Conservation (phyloP, 495 filamentous ascomycete species). For the Penicillium crystallinum region DNA sequence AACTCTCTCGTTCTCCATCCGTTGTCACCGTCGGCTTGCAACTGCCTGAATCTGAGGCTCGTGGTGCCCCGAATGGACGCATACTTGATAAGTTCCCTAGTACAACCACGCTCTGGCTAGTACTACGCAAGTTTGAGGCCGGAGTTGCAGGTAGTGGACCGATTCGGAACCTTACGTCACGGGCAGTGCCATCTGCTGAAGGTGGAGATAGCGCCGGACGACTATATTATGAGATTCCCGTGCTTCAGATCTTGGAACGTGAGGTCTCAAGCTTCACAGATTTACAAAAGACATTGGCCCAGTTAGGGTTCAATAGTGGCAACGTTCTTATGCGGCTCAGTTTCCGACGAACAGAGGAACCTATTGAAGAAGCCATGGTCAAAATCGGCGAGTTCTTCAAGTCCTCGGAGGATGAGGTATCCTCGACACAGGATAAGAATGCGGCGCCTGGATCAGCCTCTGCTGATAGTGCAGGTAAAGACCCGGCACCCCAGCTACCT, state of each 20-base stretch:
- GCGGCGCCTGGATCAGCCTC: slow-evolving; percentile 6
- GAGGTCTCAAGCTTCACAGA: slow-evolving; percentile 72
- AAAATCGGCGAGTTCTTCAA: slow-evolving; percentile 72
- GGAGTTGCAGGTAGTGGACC: slow-evolving; percentile 50
- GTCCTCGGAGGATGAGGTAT: slow-evolving; percentile 31
- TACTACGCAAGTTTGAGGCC: slow-evolving; percentile 83
- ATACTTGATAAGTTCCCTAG: slow-evolving; percentile 78
- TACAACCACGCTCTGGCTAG: slow-evolving; percentile 77
- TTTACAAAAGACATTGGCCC: slow-evolving; percentile 80
- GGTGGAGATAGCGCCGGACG: slow-evolving; percentile 61
- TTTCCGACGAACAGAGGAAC: slow-evolving; percentile 69
- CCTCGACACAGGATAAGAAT: slow-evolving; percentile 8
- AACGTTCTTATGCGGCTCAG: slow-evolving; percentile 69
- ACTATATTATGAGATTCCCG: slow-evolving; percentile 79
- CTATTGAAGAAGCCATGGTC: slow-evolving; percentile 77
- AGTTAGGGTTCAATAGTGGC: slow-evolving; percentile 80
- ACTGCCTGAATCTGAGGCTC: slow-evolving; percentile 61
- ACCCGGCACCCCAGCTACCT: slow-evolving; percentile 8
- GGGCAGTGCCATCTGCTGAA: slow-evolving; percentile 58
- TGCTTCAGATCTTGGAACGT: slow-evolving; percentile 73
- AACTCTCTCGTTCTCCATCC: slow-evolving; percentile 72
- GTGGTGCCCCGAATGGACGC: slow-evolving; percentile 51
- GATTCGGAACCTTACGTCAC: slow-evolving; percentile 70
- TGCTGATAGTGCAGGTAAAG: slow-evolving; percentile 14
- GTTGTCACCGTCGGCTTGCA: slow-evolving; percentile 82